A percentile compares a stretch with the other conserved stretches of the same genome.
Evolutionary conservation across 176 grass and related monocot species (phyloP).

Genomic region (Oryza punctata): DNA sequence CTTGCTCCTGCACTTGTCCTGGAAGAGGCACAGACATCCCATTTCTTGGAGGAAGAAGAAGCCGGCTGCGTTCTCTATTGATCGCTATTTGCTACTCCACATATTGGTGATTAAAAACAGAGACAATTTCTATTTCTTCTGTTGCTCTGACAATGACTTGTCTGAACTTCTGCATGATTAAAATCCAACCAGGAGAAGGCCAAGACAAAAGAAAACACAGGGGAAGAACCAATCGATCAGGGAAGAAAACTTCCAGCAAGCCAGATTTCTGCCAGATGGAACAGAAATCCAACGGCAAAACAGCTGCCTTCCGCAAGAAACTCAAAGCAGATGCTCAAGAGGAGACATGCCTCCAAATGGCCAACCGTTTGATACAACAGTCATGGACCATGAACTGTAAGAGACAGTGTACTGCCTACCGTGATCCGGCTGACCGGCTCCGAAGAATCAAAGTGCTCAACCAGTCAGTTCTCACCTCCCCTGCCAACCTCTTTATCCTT

Average conservation of each 20-base stretch:
- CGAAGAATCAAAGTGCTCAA: neutral
- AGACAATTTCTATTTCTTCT: neutral
- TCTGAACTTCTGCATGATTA: neutral
- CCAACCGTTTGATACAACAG: neutral
- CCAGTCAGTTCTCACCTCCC: neutral
- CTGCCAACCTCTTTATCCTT: neutral
- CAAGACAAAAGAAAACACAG: neutral
- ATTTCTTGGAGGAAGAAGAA: conserved; percentile 37
- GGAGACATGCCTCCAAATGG: conserved; percentile 22
- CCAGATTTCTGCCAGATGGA: conserved; percentile 16
- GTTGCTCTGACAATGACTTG: conserved; percentile 25
- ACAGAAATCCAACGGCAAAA: neutral
- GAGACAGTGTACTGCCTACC: neutral
- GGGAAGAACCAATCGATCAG: neutral
- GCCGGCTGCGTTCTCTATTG: neutral
- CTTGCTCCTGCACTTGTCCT: conserved; percentile 9
- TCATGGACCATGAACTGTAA: too few relatives aligned
- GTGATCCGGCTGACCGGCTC: neutral
- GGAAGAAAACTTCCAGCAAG: conserved; percentile 1
- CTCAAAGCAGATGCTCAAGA: neutral
- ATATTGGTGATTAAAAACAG: conserved; percentile 15
- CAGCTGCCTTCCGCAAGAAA: neutral
- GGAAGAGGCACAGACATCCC: conserved; percentile 40
- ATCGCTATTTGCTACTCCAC: too few relatives aligned
- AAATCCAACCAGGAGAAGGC: neutral